Base-by-base conservation (phyloP, 2,329 filamentous ascomycete genomes). In the Epichloe brachyelytri region DNA sequence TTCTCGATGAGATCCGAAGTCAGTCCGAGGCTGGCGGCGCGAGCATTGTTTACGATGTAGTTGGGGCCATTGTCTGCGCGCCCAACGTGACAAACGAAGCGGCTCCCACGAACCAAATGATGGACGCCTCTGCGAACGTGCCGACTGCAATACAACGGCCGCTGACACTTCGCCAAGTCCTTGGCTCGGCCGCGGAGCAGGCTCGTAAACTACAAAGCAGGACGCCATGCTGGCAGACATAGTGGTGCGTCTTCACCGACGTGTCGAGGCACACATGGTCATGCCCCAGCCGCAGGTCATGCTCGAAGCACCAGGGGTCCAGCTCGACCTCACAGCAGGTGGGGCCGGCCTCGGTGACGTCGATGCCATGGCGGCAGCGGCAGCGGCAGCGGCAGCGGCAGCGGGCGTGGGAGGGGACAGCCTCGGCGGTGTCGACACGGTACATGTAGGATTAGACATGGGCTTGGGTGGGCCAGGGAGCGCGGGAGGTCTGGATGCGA, bases 1-100 rank as follows among this genome's bases (percentile, higher is more conserved):
- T 91, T 20, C 61, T 88, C 11, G 80, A 88, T 7, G 85, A 89
- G 57, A 66, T 88, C 6, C 79, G 78, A 57, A 66, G 76, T 17
- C 79, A 85, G 55, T 78, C 77, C 0, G 77, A 81, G 33, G 64
- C 72, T 0, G 78, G 78, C 4, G 79, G 77, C 55, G 79, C 76
- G 1, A 74, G 76, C 51, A 69, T 82, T 5, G 80, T 79, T 0
- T 78, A 88, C 51, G 86, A 90, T 58, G 74, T 89, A 10, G 84
- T 78, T 2, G 79, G 78, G 3, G 78, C 83, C 1, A 69, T 90
- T 7, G 72, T 90, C 10, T 87, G 85, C 60, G 80, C 84, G 0
- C 83, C 85, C 0, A 75, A 82, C 57, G 71, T 71, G 1, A 73
- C 67, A 37, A 76, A 73, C 57, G 65, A 72, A 52, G 62, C 65